Conservation (phyloP, 306 rosid species). For the Argentina anserina region DNA sequence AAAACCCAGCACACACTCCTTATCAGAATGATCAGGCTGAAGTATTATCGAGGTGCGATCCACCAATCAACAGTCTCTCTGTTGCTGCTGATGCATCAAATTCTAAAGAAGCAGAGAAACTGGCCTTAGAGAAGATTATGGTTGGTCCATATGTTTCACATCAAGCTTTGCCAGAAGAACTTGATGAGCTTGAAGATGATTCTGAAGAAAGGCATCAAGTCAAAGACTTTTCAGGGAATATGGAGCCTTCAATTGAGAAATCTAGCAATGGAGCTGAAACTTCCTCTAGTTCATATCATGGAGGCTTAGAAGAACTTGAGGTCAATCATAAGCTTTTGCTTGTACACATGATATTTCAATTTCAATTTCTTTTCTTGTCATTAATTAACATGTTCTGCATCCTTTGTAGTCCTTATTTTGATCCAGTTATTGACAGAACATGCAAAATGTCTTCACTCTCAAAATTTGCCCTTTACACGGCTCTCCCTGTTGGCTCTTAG, state of each 20-base stretch:
- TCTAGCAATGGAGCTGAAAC: slow-evolving; percentile 32
- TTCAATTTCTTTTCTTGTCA: not conserved
- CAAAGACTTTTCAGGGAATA: slow-evolving; percentile 33
- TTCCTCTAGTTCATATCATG: slow-evolving; percentile 32
- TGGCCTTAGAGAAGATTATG: slow-evolving; percentile 64
- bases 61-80: slow-evolving; percentile 16
- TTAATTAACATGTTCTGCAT: slow-evolving; percentile 1
- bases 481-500: not conserved
- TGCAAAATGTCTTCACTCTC: not conserved
- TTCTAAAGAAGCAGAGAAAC: slow-evolving; percentile 65
- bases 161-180: slow-evolving; percentile 50
- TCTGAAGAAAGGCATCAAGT: slow-evolving; percentile 37
- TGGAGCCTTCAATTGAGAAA: slow-evolving; percentile 38
- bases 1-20: slow-evolving; percentile 33
- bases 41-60: slow-evolving; percentile 33
- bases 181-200: slow-evolving; percentile 81
- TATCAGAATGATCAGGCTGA: slow-evolving; percentile 40
- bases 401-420: not conserved
- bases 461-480: not conserved
- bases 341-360: not conserved
- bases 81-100: slow-evolving; percentile 34
- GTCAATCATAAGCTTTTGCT: slow-evolving; percentile 37
- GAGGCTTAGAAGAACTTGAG: slow-evolving; percentile 90
- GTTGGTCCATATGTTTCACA: slow-evolving; percentile 50
- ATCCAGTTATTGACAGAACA: not conserved